Base-by-base conservation (phyloP, 306 rosid species). In the Medicago lupulina region DNA sequence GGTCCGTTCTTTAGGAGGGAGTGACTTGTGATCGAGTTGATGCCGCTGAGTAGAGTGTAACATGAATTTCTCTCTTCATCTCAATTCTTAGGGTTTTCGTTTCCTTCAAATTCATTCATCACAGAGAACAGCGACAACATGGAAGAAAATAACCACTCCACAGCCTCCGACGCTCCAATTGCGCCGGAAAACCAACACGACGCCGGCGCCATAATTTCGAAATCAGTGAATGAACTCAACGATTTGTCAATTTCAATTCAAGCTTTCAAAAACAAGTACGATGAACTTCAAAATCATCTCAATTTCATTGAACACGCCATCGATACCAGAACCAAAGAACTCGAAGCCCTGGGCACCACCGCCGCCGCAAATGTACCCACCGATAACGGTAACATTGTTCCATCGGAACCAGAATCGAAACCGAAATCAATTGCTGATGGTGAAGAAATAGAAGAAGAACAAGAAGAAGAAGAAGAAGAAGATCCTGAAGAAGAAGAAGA, bases 201-300 rank as follows among this genome's bases (percentile, higher is more conserved):
- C 21, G 34, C 11, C 31, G 59, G 64, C 2, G 67, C 54, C 21
- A 38, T 34, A 77, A n/a, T 83, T 11, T 7, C 19, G 1, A 75
- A 83, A 74, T 83, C 87, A 23, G 80, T 85, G 3, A 73, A 73
- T 76, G 62, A 81, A 76, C 88, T 88, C 34, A 81, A 63, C 75
- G 43, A 83, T 50, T 57, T 83, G 13, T 50, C 92, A 8, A 21
- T 38, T 40, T 79, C 85, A 4, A 84, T 84, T 5, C 81, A 75
- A 31, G 23, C 79, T 14, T 86, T 88, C 83, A 85, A 74, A 12
- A 68, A 36, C 47, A 78, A 84, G 69, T 88, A 71, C 38, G 83
- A 84, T 18, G 89, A 86, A 36, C 69, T 88, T 16, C 88, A 83
- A 54, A 80, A 77, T 15, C 89, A 88, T 55, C 82, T 88, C 19